A percentile compares a stretch with the other conserved stretches of the same genome.
Evolutionary conservation across 371 early-diverging fungal species (phyloP).

Genomic region (Mucor mucedo): DNA sequence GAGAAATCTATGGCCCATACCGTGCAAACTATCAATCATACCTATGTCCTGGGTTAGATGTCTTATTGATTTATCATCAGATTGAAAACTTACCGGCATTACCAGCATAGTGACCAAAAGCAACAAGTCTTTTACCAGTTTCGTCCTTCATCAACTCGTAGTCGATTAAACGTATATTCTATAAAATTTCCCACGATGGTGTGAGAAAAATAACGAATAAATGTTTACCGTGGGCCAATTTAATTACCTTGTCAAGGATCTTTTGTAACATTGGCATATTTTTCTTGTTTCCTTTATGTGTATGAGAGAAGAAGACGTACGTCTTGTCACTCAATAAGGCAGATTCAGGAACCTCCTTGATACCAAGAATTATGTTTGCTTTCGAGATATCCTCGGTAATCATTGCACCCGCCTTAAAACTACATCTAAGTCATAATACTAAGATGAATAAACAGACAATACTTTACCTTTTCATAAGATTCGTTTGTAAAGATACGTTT

Average conservation of each 20-base stretch:
- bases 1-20: constrained; percentile 89
- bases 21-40: constrained; percentile 92
- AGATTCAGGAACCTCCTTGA: constrained; percentile 94
- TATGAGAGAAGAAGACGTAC: constrained; percentile 96
- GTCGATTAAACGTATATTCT: constrained; percentile 91
- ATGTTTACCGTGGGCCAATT: not conserved
- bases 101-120: constrained; percentile 94
- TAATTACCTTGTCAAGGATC: constrained; percentile 84
- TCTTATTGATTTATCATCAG: no score
- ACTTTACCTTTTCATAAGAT: constrained; percentile 71
- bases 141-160: constrained; percentile 93
- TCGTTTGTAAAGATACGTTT: constrained; percentile 90
- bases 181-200: constrained; percentile 29
- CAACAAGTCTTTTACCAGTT: constrained; percentile 79
- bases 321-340: constrained; percentile 87
- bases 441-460: not conserved
- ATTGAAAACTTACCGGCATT: constrained; percentile 74
- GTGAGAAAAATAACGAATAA: constrained; percentile 19
- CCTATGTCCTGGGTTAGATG: constrained; percentile 35
- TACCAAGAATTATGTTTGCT: constrained; percentile 94
- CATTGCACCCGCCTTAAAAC: constrained; percentile 80
- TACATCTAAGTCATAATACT: not conserved
- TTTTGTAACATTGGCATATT: constrained; percentile 92
- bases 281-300: constrained; percentile 93
- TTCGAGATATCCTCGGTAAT: constrained; percentile 85